Evolutionary conservation across 306 rosid genomes (phyloP).

Genomic region (Inga oerstediana): DNA sequence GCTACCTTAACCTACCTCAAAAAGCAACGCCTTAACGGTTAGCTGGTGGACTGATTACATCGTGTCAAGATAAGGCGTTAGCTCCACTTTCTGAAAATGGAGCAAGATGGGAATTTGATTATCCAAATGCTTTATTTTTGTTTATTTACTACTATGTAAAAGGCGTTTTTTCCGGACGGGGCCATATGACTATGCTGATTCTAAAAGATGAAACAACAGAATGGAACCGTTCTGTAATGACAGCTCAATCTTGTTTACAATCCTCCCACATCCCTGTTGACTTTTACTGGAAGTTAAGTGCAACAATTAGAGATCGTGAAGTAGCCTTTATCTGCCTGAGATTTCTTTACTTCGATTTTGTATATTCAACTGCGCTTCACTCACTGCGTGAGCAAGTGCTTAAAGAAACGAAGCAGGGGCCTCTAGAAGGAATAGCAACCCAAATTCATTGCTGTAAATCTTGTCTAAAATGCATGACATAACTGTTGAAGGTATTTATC

Average conservation of each 20-base stretch:
- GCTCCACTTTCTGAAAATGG: neutral
- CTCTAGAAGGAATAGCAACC: neutral
- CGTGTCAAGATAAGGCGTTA: neutral
- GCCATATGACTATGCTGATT: neutral
- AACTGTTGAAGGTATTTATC: neutral
- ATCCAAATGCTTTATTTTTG: neutral
- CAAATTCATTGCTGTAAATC: neutral
- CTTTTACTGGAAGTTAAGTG: neutral
- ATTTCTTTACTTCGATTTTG: neutral
- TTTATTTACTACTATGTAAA: neutral
- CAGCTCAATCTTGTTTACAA: neutral
- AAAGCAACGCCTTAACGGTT: neutral
- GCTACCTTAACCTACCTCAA: neutral
- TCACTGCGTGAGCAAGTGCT: constrained; percentile 1
- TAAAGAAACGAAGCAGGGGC: neutral
- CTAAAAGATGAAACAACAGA: neutral
- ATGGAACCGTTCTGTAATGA: neutral
- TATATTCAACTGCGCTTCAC: neutral
- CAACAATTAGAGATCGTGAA: neutral
- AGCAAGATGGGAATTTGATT: neutral
- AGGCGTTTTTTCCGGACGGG: neutral
- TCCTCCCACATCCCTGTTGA: neutral
- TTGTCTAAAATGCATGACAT: neutral
- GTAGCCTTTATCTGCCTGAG: neutral
- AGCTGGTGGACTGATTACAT: neutral